Evolutionary conservation across 2,329 filamentous ascomycete species (phyloP).

Genomic region (Byssothecium circinans): DNA sequence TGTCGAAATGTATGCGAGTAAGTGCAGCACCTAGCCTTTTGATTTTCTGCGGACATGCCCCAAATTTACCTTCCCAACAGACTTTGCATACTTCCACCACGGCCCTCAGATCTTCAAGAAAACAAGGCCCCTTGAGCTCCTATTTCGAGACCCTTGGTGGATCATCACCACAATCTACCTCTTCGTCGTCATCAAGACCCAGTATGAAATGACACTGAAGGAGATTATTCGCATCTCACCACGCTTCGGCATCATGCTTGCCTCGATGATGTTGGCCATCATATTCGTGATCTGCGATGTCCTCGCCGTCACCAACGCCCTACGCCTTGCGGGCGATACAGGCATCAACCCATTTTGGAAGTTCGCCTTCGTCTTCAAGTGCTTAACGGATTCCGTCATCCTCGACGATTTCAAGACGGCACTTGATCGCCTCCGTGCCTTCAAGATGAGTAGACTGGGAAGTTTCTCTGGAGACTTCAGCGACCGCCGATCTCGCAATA

Average conservation of each 20-base stretch:
- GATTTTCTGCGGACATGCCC: neutral
- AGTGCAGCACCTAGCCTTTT: neutral
- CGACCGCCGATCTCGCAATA: conserved; percentile 35
- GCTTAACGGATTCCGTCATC: conserved; percentile 66
- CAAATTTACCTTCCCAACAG: neutral
- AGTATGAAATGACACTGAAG: conserved; percentile 61
- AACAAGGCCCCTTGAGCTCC: conserved; percentile 61
- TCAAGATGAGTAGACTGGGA: conserved; percentile 46
- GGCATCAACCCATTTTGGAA: conserved; percentile 71
- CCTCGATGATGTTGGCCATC: conserved; percentile 62
- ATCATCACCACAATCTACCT: conserved; percentile 62
- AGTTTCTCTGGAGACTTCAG: conserved; percentile 41
- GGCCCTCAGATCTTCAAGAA: conserved; percentile 56
- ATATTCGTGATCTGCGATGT: conserved; percentile 65
- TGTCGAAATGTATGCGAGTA: conserved; percentile 62
- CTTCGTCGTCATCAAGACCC: conserved; percentile 64
- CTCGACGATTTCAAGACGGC: conserved; percentile 70
- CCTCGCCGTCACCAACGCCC: conserved; percentile 58
- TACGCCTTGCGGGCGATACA: conserved; percentile 46
- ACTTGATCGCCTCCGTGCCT: conserved; percentile 50
- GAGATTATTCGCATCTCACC: conserved; percentile 64
- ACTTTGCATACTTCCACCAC: conserved; percentile 65
- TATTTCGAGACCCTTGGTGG: conserved; percentile 70
- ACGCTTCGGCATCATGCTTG: conserved; percentile 64
- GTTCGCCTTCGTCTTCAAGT: conserved; percentile 66